Conservation (phyloP, 164 flowering plant species). For the Liriodendron chinense region DNA sequence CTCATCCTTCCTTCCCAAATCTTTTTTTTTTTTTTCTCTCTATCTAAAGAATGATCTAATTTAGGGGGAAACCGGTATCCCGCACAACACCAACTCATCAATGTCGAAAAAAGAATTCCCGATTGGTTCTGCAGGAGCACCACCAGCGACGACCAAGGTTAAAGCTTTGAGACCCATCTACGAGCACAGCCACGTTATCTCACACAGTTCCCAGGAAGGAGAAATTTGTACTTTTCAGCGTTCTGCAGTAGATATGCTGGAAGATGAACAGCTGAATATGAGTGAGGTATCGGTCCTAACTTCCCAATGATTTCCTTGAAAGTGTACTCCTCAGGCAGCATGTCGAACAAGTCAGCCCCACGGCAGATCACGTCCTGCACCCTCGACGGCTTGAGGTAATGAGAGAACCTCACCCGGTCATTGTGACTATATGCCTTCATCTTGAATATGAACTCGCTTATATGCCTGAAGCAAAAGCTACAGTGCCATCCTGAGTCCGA, state of each 20-base stretch:
- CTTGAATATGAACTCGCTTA: conserved; percentile 81
- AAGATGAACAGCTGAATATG: conserved; percentile 83
- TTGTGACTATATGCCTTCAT: conserved; percentile 94
- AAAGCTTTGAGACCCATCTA: conserved; percentile 1
- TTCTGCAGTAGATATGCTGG: conserved; percentile 65
- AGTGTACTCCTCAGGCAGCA: conserved; percentile 94
- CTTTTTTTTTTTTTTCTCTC: conserved; percentile 16
- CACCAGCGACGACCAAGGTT: not conserved
- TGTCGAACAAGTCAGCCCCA: conserved; percentile 80
- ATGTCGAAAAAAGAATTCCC: conserved; percentile 5
- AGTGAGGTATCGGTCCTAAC: conserved; percentile 77
- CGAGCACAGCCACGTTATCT: conserved; percentile 54
- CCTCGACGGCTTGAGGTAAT: conserved; percentile 61
- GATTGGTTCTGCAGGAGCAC: conserved; percentile 1
- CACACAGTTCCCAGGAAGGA: conserved; percentile 81
- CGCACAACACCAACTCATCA: conserved; percentile 3
- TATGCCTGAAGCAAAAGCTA: conserved; percentile 86
- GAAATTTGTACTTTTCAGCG: conserved; percentile 66
- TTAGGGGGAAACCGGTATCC: conserved; percentile 17
- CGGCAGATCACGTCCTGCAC: conserved; percentile 74
- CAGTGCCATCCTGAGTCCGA: conserved; percentile 97
- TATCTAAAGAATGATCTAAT: conserved; percentile 30
- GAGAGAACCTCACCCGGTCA: conserved; percentile 77
- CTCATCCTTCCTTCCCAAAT: conserved; percentile 12
- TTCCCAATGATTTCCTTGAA: conserved; percentile 81